Evolutionary conservation across 768 basidiomycete species (phyloP).

Genomic region (Daedaleopsis sinensis): DNA sequence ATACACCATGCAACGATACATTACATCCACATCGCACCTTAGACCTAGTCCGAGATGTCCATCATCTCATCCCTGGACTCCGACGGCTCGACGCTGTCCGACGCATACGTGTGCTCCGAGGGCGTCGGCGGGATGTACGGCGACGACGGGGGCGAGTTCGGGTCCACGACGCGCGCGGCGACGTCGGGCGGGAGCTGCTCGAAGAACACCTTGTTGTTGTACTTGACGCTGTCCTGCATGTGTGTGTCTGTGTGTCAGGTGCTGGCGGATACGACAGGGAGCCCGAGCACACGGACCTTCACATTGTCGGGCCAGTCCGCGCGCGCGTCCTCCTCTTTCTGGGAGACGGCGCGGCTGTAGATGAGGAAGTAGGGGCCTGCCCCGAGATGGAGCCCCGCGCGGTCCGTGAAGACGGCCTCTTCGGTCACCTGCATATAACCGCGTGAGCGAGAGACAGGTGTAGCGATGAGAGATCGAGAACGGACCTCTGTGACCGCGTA

Average conservation of each 20-base stretch:
- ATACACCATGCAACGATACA: neutral
- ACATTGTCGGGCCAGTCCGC: constrained; percentile 34
- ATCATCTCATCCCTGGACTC: constrained; percentile 26
- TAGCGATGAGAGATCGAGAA: neutral
- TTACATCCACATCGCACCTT: neutral
- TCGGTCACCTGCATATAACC: constrained; percentile 61
- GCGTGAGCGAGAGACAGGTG: neutral
- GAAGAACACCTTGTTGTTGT: constrained; percentile 41
- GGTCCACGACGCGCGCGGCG: constrained; percentile 24
- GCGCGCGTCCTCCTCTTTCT: constrained; percentile 24
- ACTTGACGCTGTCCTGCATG: constrained; percentile 40
- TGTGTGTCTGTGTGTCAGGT: neutral
- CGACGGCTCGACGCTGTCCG: constrained; percentile 23
- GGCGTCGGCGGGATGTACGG: constrained; percentile 18
- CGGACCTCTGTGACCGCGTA: constrained; percentile 64
- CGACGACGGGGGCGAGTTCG: constrained; percentile 28
- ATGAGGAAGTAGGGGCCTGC: constrained; percentile 82
- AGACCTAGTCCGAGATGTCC: constrained; percentile 18
- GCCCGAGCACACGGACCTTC: constrained; percentile 29
- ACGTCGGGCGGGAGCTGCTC: constrained; percentile 35
- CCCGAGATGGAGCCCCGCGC: constrained; percentile 70
- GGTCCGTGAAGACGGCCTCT: constrained; percentile 67
- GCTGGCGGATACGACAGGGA: neutral
- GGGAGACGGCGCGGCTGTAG: constrained; percentile 50
- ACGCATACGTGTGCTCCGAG: constrained; percentile 25